A percentile compares a stretch with the other conserved stretches of the same genome.
Conservation (phyloP, 352 stramenopile genomes). For the Globisporangium barbulae region DNA sequence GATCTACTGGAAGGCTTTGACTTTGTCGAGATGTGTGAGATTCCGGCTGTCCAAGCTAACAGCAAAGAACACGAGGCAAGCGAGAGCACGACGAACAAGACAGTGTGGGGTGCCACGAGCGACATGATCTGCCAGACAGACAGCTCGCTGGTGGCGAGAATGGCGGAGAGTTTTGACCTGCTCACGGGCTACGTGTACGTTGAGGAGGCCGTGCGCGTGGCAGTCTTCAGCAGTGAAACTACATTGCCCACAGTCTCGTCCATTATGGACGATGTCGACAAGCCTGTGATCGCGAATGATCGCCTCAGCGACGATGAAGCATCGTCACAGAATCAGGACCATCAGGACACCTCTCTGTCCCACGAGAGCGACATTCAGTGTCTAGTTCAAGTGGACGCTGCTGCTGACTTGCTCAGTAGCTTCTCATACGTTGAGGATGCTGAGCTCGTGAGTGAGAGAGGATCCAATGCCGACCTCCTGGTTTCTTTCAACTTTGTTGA, state of each 20-base stretch:
- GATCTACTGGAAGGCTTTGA: constrained; percentile 30
- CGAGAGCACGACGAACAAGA: not conserved
- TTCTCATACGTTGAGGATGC: constrained; percentile 40
- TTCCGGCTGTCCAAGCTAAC: not conserved
- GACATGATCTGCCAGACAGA: constrained; percentile 17
- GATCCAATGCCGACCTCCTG: constrained; percentile 23
- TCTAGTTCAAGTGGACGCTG: not conserved
- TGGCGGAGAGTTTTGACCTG: constrained; percentile 12
- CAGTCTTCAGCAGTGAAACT: not conserved
- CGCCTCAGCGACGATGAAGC: not conserved
- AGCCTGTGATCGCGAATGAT: not conserved
- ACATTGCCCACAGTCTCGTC: not conserved
- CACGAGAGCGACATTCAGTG: not conserved
- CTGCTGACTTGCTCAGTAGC: constrained; percentile 24
- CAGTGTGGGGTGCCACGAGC: constrained; percentile 6
- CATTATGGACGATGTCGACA: not conserved
- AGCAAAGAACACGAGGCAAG: not conserved
- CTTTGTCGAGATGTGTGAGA: constrained; percentile 26
- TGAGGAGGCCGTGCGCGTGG: constrained; percentile 12
- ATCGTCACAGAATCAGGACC: not conserved
- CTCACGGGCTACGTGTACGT: constrained; percentile 21
- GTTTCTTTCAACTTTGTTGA: constrained; percentile 26
- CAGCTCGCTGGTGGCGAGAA: not conserved
- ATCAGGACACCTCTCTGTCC: not conserved
- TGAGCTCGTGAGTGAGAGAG: constrained; percentile 5